A percentile compares a stretch with the other conserved stretches of the same genome.
These are phyloP conservation scores for Penicillium odoratum DNA, from an alignment of 495 filamentous ascomycete genomes.

Conservation along the genomic window DNA sequence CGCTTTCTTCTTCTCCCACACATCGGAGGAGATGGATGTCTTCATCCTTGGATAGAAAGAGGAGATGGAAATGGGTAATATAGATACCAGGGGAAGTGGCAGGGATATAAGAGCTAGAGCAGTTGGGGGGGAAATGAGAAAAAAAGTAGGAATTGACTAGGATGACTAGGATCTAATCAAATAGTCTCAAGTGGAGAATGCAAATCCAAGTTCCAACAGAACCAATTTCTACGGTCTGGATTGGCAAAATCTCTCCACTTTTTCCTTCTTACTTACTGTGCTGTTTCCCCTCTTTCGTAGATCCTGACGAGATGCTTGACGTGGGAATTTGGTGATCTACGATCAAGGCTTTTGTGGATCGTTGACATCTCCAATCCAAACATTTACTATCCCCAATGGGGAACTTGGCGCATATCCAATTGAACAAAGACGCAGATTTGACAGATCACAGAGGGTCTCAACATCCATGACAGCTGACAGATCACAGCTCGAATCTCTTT, in stretches of 20 bases:
- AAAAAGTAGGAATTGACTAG: not conserved
- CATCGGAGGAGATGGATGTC: constrained; percentile 48
- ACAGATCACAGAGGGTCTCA: constrained; percentile 20
- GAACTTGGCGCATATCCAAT: constrained; percentile 25
- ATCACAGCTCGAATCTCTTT: not conserved
- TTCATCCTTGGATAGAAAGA: constrained; percentile 36
- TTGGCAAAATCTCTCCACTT: constrained; percentile 8
- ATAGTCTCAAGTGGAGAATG: not conserved
- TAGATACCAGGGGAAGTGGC: not conserved
- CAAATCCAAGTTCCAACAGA: too few species aligned
- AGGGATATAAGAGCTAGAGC: not conserved
- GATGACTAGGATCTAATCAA: not conserved
- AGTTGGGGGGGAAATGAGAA: not conserved
- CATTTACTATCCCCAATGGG: constrained; percentile 19
- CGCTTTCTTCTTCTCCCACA: constrained; percentile 52
- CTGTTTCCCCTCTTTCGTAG: not conserved
- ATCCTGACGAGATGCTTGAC: constrained; percentile 23
- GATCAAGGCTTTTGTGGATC: constrained; percentile 17
- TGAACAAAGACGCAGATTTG: constrained; percentile 19
- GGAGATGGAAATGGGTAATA: not conserved
- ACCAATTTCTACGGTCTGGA: constrained; percentile 4
- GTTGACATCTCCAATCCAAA: constrained; percentile 19
- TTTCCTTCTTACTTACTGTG: not conserved
- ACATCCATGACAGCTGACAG: constrained; percentile 19
- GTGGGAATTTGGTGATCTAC: constrained; percentile 22